A percentile compares a stretch with the other conserved stretches of the same genome.
Conservation (phyloP, 2,329 filamentous ascomycete genomes). For the Aspergillus fructus region DNA sequence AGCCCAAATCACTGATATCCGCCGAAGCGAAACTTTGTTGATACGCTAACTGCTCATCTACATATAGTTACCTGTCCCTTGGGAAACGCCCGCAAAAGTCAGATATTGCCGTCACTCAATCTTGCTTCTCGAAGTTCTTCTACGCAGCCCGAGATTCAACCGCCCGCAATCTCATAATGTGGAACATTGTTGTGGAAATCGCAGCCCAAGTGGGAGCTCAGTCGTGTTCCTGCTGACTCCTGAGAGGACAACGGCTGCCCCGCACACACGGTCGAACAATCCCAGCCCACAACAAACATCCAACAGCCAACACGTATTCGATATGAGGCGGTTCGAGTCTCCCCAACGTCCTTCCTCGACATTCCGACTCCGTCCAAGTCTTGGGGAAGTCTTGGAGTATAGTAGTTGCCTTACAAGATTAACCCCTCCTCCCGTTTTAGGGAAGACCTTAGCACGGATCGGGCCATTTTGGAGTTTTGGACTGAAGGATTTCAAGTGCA, state of each 20-base stretch:
- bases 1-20: neutral
- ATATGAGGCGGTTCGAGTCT: neutral
- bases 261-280: neutral
- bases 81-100: neutral
- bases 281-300: neutral
- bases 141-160: neutral
- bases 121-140: neutral
- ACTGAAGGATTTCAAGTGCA: neutral
- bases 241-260: neutral
- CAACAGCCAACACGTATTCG: neutral
- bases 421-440: neutral
- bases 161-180: neutral
- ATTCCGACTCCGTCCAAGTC: neutral
- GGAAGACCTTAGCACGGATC: conserved; percentile 1
- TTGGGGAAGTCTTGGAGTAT: neutral
- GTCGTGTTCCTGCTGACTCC: too few species aligned
- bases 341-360: neutral
- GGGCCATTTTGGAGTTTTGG: neutral
- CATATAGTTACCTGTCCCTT: conserved; percentile 3
- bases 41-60: conserved; percentile 1
- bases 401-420: neutral
- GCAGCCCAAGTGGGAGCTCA: neutral
- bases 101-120: neutral
- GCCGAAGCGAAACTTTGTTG: conserved; percentile 2
- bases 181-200: neutral